A percentile compares a stretch with the other conserved stretches of the same genome.
Conservation (phyloP, 1,284 basidiomycete species). For the Boletus semigastroideus region DNA sequence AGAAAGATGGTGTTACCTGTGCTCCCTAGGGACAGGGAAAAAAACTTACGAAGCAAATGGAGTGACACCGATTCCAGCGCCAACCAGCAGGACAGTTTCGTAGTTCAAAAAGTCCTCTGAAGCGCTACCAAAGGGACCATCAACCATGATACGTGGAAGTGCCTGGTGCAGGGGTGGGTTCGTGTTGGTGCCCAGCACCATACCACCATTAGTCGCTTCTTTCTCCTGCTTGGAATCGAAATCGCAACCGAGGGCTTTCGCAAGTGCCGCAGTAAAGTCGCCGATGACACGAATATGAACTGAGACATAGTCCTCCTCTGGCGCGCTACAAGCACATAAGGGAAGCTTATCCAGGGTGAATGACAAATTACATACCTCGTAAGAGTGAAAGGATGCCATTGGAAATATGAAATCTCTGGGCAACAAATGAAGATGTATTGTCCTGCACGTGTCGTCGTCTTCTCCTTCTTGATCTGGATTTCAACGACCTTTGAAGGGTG, state of each 20-base stretch:
- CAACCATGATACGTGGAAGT: constrained; percentile 87
- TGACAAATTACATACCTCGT: constrained; percentile 51
- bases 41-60: constrained; percentile 81
- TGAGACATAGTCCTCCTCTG: constrained; percentile 89
- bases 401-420: constrained; percentile 88
- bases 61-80: constrained; percentile 90
- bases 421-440: constrained; percentile 88
- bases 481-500: constrained; percentile 90
- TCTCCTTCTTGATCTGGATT: constrained; percentile 93
- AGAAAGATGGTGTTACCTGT: constrained; percentile 1
- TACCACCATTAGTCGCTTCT: constrained; percentile 49
- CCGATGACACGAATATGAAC: constrained; percentile 87
- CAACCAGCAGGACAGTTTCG: constrained; percentile 82
- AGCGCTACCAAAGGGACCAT: constrained; percentile 84
- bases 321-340: constrained; percentile 52
- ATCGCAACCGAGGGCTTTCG: constrained; percentile 81
- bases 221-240: constrained; percentile 62
- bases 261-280: constrained; percentile 82
- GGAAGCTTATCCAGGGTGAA: background rate
- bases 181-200: constrained; percentile 55
- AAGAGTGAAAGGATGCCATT: constrained; percentile 93
- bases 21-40: background rate
- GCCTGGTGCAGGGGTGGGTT: constrained; percentile 66
- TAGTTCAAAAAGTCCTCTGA: constrained; percentile 85
- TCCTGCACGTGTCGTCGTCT: constrained; percentile 74